phyloP scores from a whole-genome alignment of 2,329 filamentous ascomycete genomes.

The Nakataea oryzae region DNA sequence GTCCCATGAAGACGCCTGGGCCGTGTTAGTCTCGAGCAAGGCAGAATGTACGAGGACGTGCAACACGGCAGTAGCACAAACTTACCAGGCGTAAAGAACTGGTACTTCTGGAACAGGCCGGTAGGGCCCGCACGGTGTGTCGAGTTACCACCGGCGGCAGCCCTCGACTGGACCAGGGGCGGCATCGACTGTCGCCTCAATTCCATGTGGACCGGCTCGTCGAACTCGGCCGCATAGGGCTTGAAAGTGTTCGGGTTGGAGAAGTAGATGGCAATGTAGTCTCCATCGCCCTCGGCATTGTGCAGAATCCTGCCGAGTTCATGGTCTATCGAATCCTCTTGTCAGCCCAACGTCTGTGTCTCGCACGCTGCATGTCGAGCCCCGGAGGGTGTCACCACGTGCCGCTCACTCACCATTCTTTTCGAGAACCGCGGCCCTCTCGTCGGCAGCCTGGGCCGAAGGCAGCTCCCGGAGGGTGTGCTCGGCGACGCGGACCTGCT shows the following conservation, averaged over 20 bases:
- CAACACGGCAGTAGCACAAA: constrained; percentile 34
- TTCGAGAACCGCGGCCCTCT: constrained; percentile 34
- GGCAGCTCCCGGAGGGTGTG: constrained; percentile 30
- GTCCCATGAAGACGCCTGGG: constrained; percentile 78
- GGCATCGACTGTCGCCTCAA: constrained; percentile 48
- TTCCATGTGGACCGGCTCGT: constrained; percentile 56
- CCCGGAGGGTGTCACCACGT: neutral
- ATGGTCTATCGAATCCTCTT: constrained; percentile 27
- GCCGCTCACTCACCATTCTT: constrained; percentile 32
- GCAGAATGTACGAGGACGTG: neutral
- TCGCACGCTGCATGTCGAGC: neutral
- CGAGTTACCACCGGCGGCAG: neutral
- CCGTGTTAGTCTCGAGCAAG: constrained; percentile 6
- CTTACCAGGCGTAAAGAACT: constrained; percentile 67
- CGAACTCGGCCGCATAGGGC: constrained; percentile 56
- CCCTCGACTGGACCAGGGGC: neutral
- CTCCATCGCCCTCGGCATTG: constrained; percentile 23
- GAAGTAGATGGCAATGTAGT: constrained; percentile 68
- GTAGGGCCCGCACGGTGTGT: neutral
- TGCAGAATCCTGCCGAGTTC: constrained; percentile 39
- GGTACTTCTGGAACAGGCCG: constrained; percentile 76
- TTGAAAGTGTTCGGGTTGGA: constrained; percentile 46
- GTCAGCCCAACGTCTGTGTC: neutral
- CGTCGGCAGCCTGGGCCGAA: constrained; percentile 20
- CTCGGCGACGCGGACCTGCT: constrained; percentile 26